phyloP scores from a whole-genome alignment of 2,329 filamentous ascomycete species.

The Pseudogymnoascus sp. region DNA sequence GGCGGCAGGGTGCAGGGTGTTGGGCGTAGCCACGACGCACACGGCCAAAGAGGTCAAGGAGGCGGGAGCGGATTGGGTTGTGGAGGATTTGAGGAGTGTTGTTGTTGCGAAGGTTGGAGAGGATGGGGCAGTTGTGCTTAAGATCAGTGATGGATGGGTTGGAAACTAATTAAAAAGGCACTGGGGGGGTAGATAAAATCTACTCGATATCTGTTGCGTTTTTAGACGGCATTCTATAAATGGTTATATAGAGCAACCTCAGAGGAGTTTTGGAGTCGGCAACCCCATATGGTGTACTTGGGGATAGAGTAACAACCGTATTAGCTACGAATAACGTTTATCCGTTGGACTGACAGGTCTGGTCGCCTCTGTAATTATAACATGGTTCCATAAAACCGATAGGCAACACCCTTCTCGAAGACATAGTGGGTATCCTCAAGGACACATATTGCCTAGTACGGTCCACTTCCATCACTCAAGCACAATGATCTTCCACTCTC shows the following conservation, averaged over 20 bases:
- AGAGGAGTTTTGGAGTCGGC: neutral
- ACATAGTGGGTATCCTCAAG: too few species aligned
- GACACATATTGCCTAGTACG: too few species aligned
- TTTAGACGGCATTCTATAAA: neutral
- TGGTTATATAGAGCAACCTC: neutral
- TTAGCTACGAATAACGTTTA: neutral
- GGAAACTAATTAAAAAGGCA: neutral
- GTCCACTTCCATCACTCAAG: too few species aligned
- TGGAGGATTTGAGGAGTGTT: constrained; percentile 56
- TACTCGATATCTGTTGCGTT: neutral
- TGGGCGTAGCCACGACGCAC: constrained; percentile 60
- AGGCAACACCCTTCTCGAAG: neutral
- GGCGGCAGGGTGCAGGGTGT: constrained; percentile 60
- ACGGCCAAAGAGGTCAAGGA: constrained; percentile 48
- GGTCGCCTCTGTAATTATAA: neutral
- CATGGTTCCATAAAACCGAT: neutral
- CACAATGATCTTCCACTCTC: too few species aligned
- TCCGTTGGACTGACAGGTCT: neutral
- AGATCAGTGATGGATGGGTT: constrained; percentile 21
- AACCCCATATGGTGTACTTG: neutral
- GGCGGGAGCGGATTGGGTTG: constrained; percentile 62
- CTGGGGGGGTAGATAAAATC: neutral
- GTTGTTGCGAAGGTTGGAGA: constrained; percentile 36
- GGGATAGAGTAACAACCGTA: neutral
- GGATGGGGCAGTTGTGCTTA: constrained; percentile 24